Base-by-base conservation (phyloP, 2,329 filamentous ascomycete genomes). In the Trichoderma hamatum region DNA sequence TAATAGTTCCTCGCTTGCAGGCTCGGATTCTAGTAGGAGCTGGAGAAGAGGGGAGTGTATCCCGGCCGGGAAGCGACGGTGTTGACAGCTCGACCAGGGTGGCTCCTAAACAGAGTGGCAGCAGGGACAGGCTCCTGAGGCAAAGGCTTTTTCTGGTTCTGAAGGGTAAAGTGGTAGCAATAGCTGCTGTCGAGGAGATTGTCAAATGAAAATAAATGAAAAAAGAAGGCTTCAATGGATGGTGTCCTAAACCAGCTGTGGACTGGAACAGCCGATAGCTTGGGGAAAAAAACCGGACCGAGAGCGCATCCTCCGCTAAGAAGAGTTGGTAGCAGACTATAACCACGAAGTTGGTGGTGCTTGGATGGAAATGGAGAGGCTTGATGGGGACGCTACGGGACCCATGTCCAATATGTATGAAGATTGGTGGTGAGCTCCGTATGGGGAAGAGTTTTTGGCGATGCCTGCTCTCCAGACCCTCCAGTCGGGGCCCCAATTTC, bases 281-380 rank as follows among this genome's bases (percentile, higher is more conserved):
- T 67, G 63, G 63, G 54, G 54, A 28, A 67, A 67, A 66, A 67
- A 67, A 67, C 63, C 63, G 63, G 63, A 55, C 63, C 63, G 63
- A 67, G 63, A 67, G n/a, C 19, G 54, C 30, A 67, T 58, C 63
- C 63, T 67, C 39, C 63, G 63, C 52, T 58, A 24, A 28, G 36
- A 43, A 49, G 54, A 28, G 52, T 67, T 51, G 54, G 63, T 67
- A 66, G 63, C 19, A 32, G 43, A 28, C 54, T 36, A 51, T 64
- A 28, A 56, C 52, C 5, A 65, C 26, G 62, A 65, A 26, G 51
- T 30, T 52, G 14, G 19, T 46, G 34, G 62, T 32, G 30, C 59
- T 62, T 69, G 67, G 32, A 63, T 56, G 56, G 39, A 60, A 65
- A 69, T 16, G 62, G 62, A 56, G 60, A 63, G 26, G 62, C 36